Percentiles rank a stretch among this genome's conserved stretches.
phyloP scores from a whole-genome alignment of 352 stramenopile genomes.

The Pilasporangium apinafurcum region DNA sequence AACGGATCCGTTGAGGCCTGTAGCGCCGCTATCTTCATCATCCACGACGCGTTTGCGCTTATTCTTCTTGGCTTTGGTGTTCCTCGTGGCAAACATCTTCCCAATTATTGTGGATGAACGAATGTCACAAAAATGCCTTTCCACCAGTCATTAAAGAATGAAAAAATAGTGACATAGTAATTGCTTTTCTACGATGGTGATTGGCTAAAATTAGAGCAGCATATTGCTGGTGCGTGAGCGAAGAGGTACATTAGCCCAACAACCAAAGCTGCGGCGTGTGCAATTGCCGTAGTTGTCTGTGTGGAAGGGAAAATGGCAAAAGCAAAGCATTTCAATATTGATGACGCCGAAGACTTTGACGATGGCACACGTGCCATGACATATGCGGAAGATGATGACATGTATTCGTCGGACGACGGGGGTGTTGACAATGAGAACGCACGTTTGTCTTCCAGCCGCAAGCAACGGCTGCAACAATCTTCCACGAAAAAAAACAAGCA shows the following conservation, averaged over 20 bases:
- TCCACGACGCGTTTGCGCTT: constrained; percentile 11
- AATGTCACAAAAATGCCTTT: no score
- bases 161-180: no score
- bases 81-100: constrained; percentile 12
- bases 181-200: no score
- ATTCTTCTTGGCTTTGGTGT: constrained; percentile 13
- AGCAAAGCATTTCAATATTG: constrained; percentile 67
- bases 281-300: no score
- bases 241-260: no score
- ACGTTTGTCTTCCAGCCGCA: constrained; percentile 36
- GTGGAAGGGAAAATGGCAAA: no score
- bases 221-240: no score
- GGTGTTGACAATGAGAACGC: constrained; percentile 19
- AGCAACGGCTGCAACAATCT: constrained; percentile 59
- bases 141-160: no score
- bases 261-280: no score
- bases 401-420: constrained; percentile 6
- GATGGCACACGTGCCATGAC: constrained; percentile 62
- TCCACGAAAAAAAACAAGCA: constrained; percentile 16
- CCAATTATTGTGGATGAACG: no score
- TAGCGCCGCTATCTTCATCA: not conserved
- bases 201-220: no score
- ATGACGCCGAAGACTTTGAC: constrained; percentile 78
- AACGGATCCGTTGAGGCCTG: not conserved
- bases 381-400: constrained; percentile 17